Percentiles rank a stretch among this genome's conserved stretches.
Evolutionary conservation across 768 basidiomycete genomes (phyloP).

Genomic region (Hydnum rufescens): DNA sequence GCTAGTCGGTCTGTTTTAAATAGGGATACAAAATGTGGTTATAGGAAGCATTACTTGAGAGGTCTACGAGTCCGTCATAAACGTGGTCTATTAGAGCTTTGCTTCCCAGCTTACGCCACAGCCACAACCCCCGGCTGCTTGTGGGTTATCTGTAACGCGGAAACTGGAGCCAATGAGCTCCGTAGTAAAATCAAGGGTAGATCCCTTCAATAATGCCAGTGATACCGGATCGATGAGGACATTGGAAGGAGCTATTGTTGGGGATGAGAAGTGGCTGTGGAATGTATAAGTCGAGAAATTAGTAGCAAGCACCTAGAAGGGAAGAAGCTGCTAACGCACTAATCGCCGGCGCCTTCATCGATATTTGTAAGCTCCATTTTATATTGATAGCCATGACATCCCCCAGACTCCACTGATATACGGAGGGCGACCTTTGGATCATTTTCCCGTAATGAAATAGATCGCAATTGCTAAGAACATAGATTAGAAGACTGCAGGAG

Average conservation of each 20-base stretch:
- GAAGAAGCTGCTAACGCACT: background rate
- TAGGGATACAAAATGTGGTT: too few relatives aligned
- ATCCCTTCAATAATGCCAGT: constrained; percentile 64
- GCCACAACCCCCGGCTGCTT: constrained; percentile 83
- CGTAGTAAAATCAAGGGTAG: constrained; percentile 77
- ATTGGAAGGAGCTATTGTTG: constrained; percentile 47
- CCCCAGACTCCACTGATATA: constrained; percentile 78
- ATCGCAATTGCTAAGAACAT: constrained; percentile 44
- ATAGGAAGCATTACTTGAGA: too few relatives aligned
- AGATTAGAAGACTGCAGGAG: background rate
- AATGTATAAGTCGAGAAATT: background rate
- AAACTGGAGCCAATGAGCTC: constrained; percentile 93
- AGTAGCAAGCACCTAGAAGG: background rate
- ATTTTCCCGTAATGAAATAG: constrained; percentile 44
- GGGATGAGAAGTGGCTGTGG: constrained; percentile 49
- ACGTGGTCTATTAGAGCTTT: constrained; percentile 27
- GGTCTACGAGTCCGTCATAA: too few relatives aligned
- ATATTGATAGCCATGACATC: constrained; percentile 96
- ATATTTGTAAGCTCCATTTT: constrained; percentile 54
- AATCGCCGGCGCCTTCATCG: constrained; percentile 9
- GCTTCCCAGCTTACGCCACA: constrained; percentile 95
- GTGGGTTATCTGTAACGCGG: constrained; percentile 65
- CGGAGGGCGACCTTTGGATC: constrained; percentile 49
- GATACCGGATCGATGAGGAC: constrained; percentile 77
- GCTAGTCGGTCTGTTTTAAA: too few relatives aligned